Percentiles rank a stretch among this genome's conserved stretches.
These are phyloP conservation scores for Dactylellina haptotyla DNA, from an alignment of 2,329 filamentous ascomycete species.

Conservation along the genomic window DNA sequence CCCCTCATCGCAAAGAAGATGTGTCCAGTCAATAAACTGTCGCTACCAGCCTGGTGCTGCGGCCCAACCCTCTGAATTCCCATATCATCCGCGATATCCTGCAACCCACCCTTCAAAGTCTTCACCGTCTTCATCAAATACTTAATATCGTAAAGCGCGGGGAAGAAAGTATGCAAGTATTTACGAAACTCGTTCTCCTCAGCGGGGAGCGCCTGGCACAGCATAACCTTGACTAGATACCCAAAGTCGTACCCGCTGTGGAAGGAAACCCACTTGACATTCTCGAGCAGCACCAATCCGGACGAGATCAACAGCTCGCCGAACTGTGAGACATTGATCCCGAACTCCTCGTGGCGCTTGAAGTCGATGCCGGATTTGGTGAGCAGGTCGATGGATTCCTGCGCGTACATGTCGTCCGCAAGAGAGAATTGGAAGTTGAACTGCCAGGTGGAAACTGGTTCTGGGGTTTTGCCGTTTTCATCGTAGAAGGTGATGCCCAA, in stretches of 20 bases:
- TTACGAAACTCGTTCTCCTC: conserved; percentile 90
- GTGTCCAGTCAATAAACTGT: conserved; percentile 89
- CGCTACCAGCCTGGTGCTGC: conserved; percentile 91
- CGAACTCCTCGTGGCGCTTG: conserved; percentile 80
- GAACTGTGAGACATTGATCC: conserved; percentile 90
- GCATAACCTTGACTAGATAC: conserved; percentile 93
- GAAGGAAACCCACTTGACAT: conserved; percentile 96
- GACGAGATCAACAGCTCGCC: conserved; percentile 90
- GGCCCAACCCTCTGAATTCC: conserved; percentile 88
- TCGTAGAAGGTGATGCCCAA: conserved; percentile 94
- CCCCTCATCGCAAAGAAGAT: conserved; percentile 86
- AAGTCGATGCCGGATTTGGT: conserved; percentile 95
- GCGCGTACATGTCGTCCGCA: conserved; percentile 96
- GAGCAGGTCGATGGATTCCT: conserved; percentile 90
- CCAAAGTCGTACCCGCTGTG: conserved; percentile 99
- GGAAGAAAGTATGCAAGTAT: conserved; percentile 91
- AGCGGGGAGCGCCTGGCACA: conserved; percentile 81
- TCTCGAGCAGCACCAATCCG: conserved; percentile 84
- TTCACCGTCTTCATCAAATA: conserved; percentile 93
- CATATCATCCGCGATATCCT: conserved; percentile 91
- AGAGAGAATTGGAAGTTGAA: conserved; percentile 99
- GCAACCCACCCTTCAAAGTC: conserved; percentile 85
- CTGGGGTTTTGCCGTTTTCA: conserved; percentile 78
- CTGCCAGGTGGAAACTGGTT: conserved; percentile 86
- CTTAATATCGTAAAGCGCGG: conserved; percentile 93